Evolutionary conservation across 139 green algal genomes (phyloP).

Genomic region (Chlamydomonas sp.): DNA sequence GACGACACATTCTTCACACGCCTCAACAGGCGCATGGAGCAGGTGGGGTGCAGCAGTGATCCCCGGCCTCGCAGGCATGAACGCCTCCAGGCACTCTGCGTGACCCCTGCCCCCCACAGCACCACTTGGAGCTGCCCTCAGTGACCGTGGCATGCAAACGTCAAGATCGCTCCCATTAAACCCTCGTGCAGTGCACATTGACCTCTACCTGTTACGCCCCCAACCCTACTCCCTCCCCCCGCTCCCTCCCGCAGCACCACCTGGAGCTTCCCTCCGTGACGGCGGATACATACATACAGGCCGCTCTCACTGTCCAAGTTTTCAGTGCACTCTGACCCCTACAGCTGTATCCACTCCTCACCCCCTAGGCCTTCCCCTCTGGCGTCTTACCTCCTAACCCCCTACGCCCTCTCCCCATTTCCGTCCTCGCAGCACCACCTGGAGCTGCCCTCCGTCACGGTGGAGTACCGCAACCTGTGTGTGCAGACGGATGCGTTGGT

Average conservation of each 20-base stretch:
- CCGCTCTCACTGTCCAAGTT: no score
- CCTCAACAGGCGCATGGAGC: neutral
- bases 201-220: no score
- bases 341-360: no score
- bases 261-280: no score
- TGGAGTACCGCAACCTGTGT: conserved; percentile 74
- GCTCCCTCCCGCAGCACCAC: no score
- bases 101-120: conserved; percentile 3
- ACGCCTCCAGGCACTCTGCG: neutral
- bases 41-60: neutral
- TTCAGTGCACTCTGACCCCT: no score
- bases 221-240: no score
- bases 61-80: neutral
- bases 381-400: neutral
- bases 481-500: conserved; percentile 77
- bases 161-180: no score
- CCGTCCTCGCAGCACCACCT: neutral
- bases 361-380: neutral
- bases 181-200: no score
- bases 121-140: conserved; percentile 9
- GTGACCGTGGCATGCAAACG: conserved; percentile 40
- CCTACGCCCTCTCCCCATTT: neutral
- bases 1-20: conserved; percentile 36
- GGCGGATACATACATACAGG: no score
- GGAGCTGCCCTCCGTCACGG: conserved; percentile 19